Evolutionary conservation across 2,329 filamentous ascomycete genomes (phyloP), one percentile per base, ranked within the genome.

Genomic region (Chaetomiaceae sp.): DNA sequence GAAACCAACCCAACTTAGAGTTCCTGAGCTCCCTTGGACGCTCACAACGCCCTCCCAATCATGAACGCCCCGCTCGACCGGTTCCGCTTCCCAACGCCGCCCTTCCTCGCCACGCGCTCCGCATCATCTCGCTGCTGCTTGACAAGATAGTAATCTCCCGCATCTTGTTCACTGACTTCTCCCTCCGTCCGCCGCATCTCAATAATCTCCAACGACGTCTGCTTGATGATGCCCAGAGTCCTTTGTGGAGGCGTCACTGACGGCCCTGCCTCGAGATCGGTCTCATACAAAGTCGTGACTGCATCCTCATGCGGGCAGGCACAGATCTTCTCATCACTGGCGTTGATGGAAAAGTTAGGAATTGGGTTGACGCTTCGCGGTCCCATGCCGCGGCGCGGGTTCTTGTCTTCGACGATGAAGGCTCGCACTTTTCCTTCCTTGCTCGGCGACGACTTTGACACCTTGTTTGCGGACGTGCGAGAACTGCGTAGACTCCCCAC

Each of bases 401-500:
- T 61, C 54, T 64, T 63, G 53, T 63, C 57, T 19, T 64, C 59
- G 20, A 66, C 54, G 27, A 48, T 31, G 43, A 60, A 60, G 17
- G 54, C 51, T 20, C 56, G 53, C 4, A 37, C 37, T n/a, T 50
- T 50, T 3, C 48, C 44, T 19, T 53, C 50, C 16, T n/a, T 40
- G 39, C 51, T 58, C 10, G 50, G 46, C 1, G 55, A 47, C 9
- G 37, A n/a, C 8, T 43, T 40, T n/a, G 56, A 51, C 10, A 31
- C 2, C 30, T 49, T 55, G 41, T 46, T 42, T 4, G 50, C 31
- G 1, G 58, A 55, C 2, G 51, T 7, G 47, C 70, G 6, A 43
- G 12, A 9, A 66, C 8, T 64, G 16, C 72, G 58, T 10, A 65
- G 53, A 19, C 63, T 66, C 30, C 70, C 65, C 35, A 73, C 61